These are phyloP conservation scores for Boletus rex-veris DNA, from an alignment of 768 basidiomycete species.

Conservation along the genomic window DNA sequence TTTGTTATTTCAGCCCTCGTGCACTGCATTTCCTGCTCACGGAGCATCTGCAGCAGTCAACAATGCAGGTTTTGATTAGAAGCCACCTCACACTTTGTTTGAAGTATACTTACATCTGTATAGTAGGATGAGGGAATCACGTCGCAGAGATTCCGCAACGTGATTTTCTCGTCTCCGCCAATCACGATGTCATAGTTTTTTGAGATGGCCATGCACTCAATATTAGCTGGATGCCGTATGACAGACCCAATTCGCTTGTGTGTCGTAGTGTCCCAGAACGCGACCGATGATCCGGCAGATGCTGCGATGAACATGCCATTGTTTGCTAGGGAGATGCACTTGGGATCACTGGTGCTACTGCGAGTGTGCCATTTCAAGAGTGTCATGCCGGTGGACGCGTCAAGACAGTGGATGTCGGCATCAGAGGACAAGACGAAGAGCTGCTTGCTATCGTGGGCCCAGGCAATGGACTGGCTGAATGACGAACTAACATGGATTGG, in stretches of 20 bases:
- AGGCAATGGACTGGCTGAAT: background rate
- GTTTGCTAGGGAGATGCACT: background rate
- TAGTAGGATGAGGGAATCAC: conserved; percentile 2
- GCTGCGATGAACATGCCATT: conserved; percentile 2
- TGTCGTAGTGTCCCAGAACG: conserved; percentile 8
- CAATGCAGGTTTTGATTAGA: background rate
- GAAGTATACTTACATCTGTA: background rate
- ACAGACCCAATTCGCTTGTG: background rate
- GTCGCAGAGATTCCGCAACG: background rate
- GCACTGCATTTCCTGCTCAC: background rate
- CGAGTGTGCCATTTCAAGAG: background rate
- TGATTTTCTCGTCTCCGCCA: background rate
- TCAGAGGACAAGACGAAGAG: background rate
- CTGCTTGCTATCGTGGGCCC: background rate
- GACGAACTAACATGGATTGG: background rate
- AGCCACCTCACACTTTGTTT: background rate
- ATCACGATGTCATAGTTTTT: conserved; percentile 1
- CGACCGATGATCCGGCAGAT: background rate
- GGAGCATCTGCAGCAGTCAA: background rate
- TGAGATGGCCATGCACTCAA: conserved; percentile 3
- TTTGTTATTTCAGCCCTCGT: background rate
- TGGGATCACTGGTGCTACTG: background rate
- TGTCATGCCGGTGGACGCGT: background rate
- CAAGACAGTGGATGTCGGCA: background rate
- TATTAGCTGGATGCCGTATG: background rate